Base-by-base conservation (phyloP, 352 stramenopile genomes). In the Phytophthora hibernalis region DNA sequence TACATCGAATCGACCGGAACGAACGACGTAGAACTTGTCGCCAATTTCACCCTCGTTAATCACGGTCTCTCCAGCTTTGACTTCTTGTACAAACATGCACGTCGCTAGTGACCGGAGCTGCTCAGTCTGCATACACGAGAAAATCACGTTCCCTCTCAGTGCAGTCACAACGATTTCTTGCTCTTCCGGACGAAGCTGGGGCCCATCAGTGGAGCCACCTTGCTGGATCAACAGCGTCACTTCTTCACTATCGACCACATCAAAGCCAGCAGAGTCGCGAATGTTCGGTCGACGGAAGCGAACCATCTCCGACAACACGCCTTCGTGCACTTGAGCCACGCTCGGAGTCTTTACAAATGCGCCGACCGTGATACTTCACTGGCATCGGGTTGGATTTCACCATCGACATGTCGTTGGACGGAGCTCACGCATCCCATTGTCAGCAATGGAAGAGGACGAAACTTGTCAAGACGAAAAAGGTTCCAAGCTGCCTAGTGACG, bases 11-110 rank as follows among this genome's bases (percentile, higher is more conserved):
- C 79, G 71, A 20, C 79, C 77, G 21, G 76, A 83, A 0, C 77
- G 76, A 42, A 86, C 77, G 40, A 83, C 72, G 70, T 85, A 97
- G 48, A 97, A 88, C 30, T 88, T 86, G 65, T 97, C 82, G 38
- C 89, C 91, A 52, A 86, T 68, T 15, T 95, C 82, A 9, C 88
- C 89, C 48, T 95, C 79, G 18, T 82, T 80, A 18, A 95, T 82
- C 15, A 98, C 87, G 9, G 63, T 83, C 69, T 94, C 85, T 5
- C 87, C 83, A 10, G 75, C 76, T 21, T 81, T 82, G 56, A 95
- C 91, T 18, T 78, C 74, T 48, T 93, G 82, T 61, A 96, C 83
- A 38, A 84, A 77, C 74, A 97, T 92, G 55, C 80, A 84, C 22
- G 79, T 80, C 0, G 86, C 81, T 28, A 97, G 61, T 21, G 83